Evolutionary conservation across 805 yeast species (phyloP).

Genomic region (Yarrowia porcina): DNA sequence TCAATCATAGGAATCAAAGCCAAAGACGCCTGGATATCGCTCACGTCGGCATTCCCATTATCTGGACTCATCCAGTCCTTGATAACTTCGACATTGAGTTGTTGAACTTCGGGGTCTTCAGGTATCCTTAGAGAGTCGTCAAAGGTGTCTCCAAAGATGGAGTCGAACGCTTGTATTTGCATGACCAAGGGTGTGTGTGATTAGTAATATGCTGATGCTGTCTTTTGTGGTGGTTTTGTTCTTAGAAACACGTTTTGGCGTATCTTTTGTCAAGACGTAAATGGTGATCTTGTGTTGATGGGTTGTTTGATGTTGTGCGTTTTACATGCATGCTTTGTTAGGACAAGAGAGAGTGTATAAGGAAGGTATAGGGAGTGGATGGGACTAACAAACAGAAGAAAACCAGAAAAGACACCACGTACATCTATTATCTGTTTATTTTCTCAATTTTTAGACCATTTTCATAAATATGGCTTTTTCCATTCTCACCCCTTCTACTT

Average conservation of each 20-base stretch:
- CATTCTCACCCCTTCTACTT: too few species aligned
- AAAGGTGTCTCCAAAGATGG: conserved; percentile 20
- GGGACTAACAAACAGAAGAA: too few species aligned
- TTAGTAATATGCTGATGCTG: too few species aligned
- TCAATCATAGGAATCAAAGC: conserved; percentile 7
- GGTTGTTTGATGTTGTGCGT: conserved; percentile 4
- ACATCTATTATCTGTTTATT: too few species aligned
- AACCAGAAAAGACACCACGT: too few species aligned
- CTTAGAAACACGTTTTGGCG: background rate
- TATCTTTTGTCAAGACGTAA: background rate
- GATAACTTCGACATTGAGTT: background rate
- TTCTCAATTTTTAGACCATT: too few species aligned
- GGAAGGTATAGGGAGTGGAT: too few species aligned
- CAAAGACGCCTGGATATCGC: background rate
- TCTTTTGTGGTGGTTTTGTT: background rate
- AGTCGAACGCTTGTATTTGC: conserved; percentile 18
- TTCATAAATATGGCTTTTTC: too few species aligned
- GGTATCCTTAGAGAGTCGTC: conserved; percentile 6
- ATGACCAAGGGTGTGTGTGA: background rate
- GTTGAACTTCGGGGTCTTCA: background rate
- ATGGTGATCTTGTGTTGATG: background rate
- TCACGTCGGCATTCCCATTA: background rate
- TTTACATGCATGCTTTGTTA: background rate
- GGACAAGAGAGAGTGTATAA: too few species aligned
- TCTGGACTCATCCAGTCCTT: conserved; percentile 8